Base-by-base conservation (phyloP, 2,329 filamentous ascomycete genomes). In the Dothideomycetes sp. region DNA sequence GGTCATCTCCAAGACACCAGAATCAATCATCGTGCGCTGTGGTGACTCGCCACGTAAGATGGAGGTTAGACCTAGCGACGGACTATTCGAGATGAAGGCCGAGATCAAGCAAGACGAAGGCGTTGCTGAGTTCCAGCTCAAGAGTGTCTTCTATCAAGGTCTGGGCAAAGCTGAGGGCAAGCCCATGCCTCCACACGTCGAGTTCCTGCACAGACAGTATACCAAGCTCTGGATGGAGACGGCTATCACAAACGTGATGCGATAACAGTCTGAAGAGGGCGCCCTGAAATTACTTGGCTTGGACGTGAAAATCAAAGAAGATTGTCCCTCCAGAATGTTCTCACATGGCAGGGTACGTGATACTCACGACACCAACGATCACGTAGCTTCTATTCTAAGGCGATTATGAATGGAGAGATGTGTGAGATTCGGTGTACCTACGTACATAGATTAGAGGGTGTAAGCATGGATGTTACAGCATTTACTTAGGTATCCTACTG, bases 31-130 rank as follows among this genome's bases (percentile, higher is more conserved):
- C 1, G 68, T 84, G 16, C 74, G 80, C 16, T 80, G 75, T 49
- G 80, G 80, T 12, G 80, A 79, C 47, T 74, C 74, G 2, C 80
- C 80, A 0, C 65, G 74, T 16, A 73, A 73, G 31, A 63, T 62
- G 31, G 70, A 64, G 1, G 68, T 73, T 2, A 68, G 80, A 6
- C 64, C 68, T 7, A 73, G 70, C 1, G 80, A 84, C 52, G 80
- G 80, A 0, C 62, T 84, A 18, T 82, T 84, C 47, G 69, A 80
- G 56, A 78, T 83, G 52, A 68, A 67, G 13, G 78, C 76, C 4
- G 65, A 67, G 10, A 60, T 82, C 12, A 76, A 83, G 59, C 65
- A 69, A 52, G 68, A 73, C 5, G 63, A 71, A 23, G 70, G 69
- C 10, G 70, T 77, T 45, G 80, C 73, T 2, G 78, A 81, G 56